Evolutionary conservation across 2,329 filamentous ascomycete genomes (phyloP), one percentile per base, ranked within the genome.

Genomic region (Epichloe typhina): DNA sequence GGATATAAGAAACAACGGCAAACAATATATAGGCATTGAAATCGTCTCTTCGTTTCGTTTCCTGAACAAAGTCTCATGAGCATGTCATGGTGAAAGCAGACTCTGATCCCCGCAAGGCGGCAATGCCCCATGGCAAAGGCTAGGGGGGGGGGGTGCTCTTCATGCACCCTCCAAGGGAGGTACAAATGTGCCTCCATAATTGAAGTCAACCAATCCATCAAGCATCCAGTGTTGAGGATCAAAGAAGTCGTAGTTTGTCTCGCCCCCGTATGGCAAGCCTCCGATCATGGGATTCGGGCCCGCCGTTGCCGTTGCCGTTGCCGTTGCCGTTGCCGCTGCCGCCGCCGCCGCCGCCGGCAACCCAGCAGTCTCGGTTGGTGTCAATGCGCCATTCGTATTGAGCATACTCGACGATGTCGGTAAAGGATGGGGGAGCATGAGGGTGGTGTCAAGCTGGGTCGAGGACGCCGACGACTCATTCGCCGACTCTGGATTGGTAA

Each of bases 211-310:
- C 36, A 91, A 73, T 13, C 87, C 87, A 64, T 96, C 90, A 53
- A 96, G 72, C 73, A 95, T 88, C 90, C 90, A 96, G 65, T 91
- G 88, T 60, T 95, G 76, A 1, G 90, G 88, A 67, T 95, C 89
- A 62, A 95, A 95, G 54, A 94, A 88, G 64, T 95, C 87, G 65
- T 89, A 89, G 59, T 82, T 84, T 9, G 80, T 78, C 50, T 86
- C 77, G 56, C 78, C 75, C 55, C 86, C 84, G 57, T 75, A 74
- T 55, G 79, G 66, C 33, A 70, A 69, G 33, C 70, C 69, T 26
- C 66, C 66, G 48, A 79, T 69, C 61, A 79, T 71, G 59, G 67
- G 70, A 56, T 69, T 72, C 19, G 72, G 64, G 26, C 66, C 68
- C 26, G 26, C 26, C 7, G 26, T 26, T 26, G 26, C 26, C 26